Evolutionary conservation across 768 basidiomycete genomes (phyloP), one percentile per base, ranked within the genome.

Genomic region (Suillus subluteus): DNA sequence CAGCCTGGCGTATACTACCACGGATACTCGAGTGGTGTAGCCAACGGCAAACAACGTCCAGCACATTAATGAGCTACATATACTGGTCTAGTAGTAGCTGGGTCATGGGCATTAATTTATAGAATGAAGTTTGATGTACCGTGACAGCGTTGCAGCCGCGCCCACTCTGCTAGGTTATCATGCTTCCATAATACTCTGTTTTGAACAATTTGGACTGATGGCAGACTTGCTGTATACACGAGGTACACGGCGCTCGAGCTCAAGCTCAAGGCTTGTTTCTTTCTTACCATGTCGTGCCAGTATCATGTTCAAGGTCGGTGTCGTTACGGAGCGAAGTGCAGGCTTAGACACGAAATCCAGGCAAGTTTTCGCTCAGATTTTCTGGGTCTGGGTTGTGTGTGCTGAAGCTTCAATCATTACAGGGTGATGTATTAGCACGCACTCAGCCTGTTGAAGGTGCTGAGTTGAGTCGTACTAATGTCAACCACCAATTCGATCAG

Each of bases 291-390:
- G 59, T 61, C 71, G 3, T 77, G 76, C 23, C 76, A 72, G 32
- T 18, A 59, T 6, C 59, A 76, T 41, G 40, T 12, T 54, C 72
- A 73, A 65, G 78, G 78, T 0, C 16, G 61, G 21, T 77, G 76
- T 71, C 78, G 69, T 40, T 76, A 56, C 44, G 76, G 76, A 30
- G 65, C 68, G 52, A 69, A 62, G 48, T 77, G 76, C 68, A 73
- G 23, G 67, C 75, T 65, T n/a, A 67, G 66, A 23, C 76, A 79
- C 37, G 68, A 69, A 12, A 40, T 66, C 6, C 73, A 68, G 65
- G 68, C 69, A 46, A 67, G 1, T 50, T 11, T 16, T 2, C 41
- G 12, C 23, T 41, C 15, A 41, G 1, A 18, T 13, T 30, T 54
- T 12, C 0, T 2, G 15, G 7, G 15, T 50, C 46, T 16, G 43